Percentiles rank a stretch among this genome's conserved stretches.
Evolutionary conservation across 2,329 filamentous ascomycete species (phyloP).

Genomic region (Trichoderma harzianum): DNA sequence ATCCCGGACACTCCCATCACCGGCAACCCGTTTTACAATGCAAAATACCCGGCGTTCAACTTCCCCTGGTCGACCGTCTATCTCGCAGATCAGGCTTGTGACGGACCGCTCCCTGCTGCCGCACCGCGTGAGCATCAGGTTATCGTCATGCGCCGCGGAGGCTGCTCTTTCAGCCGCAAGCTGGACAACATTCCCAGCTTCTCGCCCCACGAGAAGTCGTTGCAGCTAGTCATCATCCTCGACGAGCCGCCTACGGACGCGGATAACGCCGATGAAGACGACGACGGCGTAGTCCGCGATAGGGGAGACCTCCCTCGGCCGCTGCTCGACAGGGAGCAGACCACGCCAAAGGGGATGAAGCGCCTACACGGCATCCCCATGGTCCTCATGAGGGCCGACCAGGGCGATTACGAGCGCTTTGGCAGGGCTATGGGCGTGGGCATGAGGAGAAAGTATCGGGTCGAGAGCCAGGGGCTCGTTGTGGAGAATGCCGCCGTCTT

Average conservation of each 20-base stretch:
- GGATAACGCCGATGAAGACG: constrained; percentile 45
- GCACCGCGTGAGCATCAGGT: constrained; percentile 63
- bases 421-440: constrained; percentile 64
- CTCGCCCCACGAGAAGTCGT: constrained; percentile 53
- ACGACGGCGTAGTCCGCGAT: constrained; percentile 32
- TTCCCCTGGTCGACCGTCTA: constrained; percentile 70
- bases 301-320: constrained; percentile 50
- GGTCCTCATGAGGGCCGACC: constrained; percentile 75
- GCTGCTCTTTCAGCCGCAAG: constrained; percentile 81
- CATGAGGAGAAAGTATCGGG: constrained; percentile 71
- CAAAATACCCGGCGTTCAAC: constrained; percentile 35
- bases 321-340: constrained; percentile 70
- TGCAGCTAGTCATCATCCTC: constrained; percentile 82
- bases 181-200: constrained; percentile 80
- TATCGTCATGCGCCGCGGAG: constrained; percentile 76
- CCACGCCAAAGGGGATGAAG: constrained; percentile 64
- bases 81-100: constrained; percentile 67
- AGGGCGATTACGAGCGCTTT: constrained; percentile 58
- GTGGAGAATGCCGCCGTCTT: constrained; percentile 75
- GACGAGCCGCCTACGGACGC: constrained; percentile 27
- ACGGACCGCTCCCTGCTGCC: constrained; percentile 49
- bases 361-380: constrained; percentile 73
- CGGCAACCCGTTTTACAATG: constrained; percentile 41
- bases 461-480: constrained; percentile 74
- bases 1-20: constrained; percentile 53